These are phyloP conservation scores for Dichotomocladium elegans DNA, from an alignment of 371 early-diverging fungal genomes.

Conservation along the genomic window DNA sequence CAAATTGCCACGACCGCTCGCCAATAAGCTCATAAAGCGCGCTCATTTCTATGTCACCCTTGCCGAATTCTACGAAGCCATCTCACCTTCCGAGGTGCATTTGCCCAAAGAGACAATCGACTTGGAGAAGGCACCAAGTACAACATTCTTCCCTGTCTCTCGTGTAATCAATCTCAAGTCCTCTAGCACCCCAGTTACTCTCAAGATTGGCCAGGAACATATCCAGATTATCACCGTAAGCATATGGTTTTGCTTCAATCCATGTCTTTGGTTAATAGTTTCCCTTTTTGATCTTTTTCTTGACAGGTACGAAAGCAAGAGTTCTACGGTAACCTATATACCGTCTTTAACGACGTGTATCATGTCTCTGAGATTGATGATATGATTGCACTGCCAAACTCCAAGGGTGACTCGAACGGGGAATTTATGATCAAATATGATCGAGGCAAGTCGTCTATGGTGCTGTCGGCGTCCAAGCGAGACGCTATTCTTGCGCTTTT, in stretches of 20 bases:
- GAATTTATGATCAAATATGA: conserved; percentile 78
- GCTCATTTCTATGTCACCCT: conserved; percentile 59
- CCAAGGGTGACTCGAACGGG: conserved; percentile 62
- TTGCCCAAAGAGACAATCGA: conserved; percentile 74
- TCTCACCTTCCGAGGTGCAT: conserved; percentile 62
- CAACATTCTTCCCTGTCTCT: conserved; percentile 60
- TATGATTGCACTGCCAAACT: conserved; percentile 44
- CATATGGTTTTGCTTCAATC: no score
- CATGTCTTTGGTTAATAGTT: no score
- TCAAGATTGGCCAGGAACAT: conserved; percentile 79
- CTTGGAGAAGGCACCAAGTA: conserved; percentile 62
- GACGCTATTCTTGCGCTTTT: conserved; percentile 68
- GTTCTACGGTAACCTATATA: conserved; percentile 62
- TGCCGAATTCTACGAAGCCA: conserved; percentile 65
- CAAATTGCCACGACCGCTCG: conserved; percentile 50
- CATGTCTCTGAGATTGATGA: conserved; percentile 85
- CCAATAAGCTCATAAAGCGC: conserved; percentile 58
- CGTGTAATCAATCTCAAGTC: conserved; percentile 33
- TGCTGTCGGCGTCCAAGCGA: conserved; percentile 69
- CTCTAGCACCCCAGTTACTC: conserved; percentile 67
- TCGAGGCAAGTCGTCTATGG: conserved; percentile 62
- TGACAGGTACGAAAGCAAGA: conserved; percentile 64
- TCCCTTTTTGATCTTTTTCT: no score
- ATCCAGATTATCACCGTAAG: conserved; percentile 78
- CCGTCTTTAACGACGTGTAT: conserved; percentile 79